These are phyloP conservation scores for Cyberlindnera amylophila DNA, from an alignment of 805 yeast genomes.

Conservation along the genomic window DNA sequence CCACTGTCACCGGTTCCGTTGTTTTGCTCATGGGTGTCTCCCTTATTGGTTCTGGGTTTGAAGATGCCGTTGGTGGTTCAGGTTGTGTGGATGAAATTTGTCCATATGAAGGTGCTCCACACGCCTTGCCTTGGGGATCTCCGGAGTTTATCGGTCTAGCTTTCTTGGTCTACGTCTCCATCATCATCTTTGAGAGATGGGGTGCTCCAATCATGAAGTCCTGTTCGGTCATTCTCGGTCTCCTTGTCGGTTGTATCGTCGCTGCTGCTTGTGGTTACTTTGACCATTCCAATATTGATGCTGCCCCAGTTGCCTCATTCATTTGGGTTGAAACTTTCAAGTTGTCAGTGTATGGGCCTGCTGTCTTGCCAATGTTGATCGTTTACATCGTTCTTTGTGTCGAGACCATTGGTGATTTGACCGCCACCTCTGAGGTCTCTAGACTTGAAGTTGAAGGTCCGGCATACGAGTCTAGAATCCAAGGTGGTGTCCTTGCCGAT, in stretches of 20 bases:
- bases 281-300: conserved; percentile 48
- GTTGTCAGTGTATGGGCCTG: conserved; percentile 75
- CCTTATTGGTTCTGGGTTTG: conserved; percentile 67
- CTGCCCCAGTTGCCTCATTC: conserved; percentile 83
- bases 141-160: conserved; percentile 90
- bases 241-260: conserved; percentile 83
- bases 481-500: conserved; percentile 90
- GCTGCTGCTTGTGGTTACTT: conserved; percentile 92
- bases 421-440: conserved; percentile 91
- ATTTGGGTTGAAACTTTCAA: conserved; percentile 85
- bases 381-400: conserved; percentile 77
- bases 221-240: conserved; percentile 84
- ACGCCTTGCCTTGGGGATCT: conserved; percentile 71
- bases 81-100: conserved; percentile 52
- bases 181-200: conserved; percentile 75
- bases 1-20: conserved; percentile 89
- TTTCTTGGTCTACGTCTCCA: conserved; percentile 71
- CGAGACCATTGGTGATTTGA: conserved; percentile 93
- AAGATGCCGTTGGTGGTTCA: conserved; percentile 87
- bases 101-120: conserved; percentile 50
- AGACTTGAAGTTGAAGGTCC: conserved; percentile 80
- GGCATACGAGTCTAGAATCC: conserved; percentile 76
- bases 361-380: conserved; percentile 80
- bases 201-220: conserved; percentile 95
- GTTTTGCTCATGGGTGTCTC: conserved; percentile 78